phyloP scores from a whole-genome alignment of 768 basidiomycete species.

The Tulasnella sp. region DNA sequence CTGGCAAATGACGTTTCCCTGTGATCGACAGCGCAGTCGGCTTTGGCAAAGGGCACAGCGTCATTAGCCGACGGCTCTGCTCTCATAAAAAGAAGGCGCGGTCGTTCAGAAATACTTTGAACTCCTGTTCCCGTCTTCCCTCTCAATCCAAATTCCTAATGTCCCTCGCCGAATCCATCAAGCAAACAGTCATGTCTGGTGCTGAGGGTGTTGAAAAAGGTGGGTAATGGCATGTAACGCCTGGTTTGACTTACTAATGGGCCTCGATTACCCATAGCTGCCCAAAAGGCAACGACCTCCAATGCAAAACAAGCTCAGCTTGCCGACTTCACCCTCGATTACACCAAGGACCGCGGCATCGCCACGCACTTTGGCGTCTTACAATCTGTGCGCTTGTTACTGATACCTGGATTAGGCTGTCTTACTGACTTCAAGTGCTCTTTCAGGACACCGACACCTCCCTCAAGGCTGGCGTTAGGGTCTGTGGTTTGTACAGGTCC shows the following conservation, averaged over 20 bases:
- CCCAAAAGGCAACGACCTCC: conserved; percentile 2
- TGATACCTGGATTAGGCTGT: too few relatives aligned
- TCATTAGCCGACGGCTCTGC: neutral
- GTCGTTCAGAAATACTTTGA: neutral
- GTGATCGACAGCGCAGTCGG: neutral
- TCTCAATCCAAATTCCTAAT: neutral
- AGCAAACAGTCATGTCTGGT: conserved; percentile 8
- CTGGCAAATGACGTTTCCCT: neutral
- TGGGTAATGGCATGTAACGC: neutral
- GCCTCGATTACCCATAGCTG: neutral
- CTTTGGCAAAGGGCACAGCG: neutral
- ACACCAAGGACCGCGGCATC: conserved; percentile 18
- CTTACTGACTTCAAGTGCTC: neutral
- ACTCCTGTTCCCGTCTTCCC: neutral
- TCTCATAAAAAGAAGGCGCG: neutral
- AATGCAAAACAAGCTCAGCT: conserved; percentile 31
- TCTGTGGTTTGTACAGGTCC: neutral
- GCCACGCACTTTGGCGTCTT: conserved; percentile 34
- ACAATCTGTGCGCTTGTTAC: conserved; percentile 3
- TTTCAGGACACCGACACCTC: conserved; percentile 31
- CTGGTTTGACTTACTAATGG: too few relatives aligned
- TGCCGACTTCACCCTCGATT: conserved; percentile 29
- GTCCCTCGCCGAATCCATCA: conserved; percentile 31
- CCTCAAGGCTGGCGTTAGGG: conserved; percentile 31
- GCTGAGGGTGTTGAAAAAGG: conserved; percentile 14